Base-by-base conservation (phyloP, 1,284 basidiomycete genomes). In the Ceratobasidium sp. region DNA sequence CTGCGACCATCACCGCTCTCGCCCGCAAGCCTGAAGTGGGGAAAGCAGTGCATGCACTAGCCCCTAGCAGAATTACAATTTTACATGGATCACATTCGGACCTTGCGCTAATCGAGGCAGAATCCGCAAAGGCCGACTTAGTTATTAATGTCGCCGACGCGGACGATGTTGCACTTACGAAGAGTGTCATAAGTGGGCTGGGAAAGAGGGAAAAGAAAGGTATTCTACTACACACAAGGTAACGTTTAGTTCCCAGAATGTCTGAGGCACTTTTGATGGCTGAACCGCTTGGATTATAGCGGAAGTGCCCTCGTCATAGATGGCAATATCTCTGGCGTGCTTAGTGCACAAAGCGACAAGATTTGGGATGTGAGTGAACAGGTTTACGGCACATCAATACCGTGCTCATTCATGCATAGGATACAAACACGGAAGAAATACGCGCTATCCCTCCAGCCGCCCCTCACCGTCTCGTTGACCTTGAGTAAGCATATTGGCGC, bases 101-200 rank as follows among this genome's bases (percentile, higher is more conserved):
- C 75, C 22, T 43, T 9, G 76, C 75, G 4, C 61, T 76, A 9
- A 74, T 79, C 53, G 54, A 64, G 24, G 65, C 74, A 9, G 74
- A 76, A 16, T 74, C 77, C 7, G 66, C 71, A 7, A 59, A 51
- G 13, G 76, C 78, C 3, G 78, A 79, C 49, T 68, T 79, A 29
- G 75, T 78, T 0, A 2, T 79, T 53, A 79, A 79, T 51, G 16
- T 66, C 31, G 78, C 56, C 22, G 76, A 77, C 54, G 43, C 74
- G 13, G 78, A 79, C 37, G 74, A 78, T 39, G 37, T 76, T 0
- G 53, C 22, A 19, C 75, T 79, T 65, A 72, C 51, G 13, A 56
- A 71, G n/a, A 74, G 77, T 6, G 74, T 79, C 39, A 51, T 78
- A 11, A 49, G 48, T n/a, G 62, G 62, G 11, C n/a, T 64, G 19